Evolutionary conservation across 106 monocot genomes (phyloP).

Genomic region (Apostasia shenzhenica): DNA sequence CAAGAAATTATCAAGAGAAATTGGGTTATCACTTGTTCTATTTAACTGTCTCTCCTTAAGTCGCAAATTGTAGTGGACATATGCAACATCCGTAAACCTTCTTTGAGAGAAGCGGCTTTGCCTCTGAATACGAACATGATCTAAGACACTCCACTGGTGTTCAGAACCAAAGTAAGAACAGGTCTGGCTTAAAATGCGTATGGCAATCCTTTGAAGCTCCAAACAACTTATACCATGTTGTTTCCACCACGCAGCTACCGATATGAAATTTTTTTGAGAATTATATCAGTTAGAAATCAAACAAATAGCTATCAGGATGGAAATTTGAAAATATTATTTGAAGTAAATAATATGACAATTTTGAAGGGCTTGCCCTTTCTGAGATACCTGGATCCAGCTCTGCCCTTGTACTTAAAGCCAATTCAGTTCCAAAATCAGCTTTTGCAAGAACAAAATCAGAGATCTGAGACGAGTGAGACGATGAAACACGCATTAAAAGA

Average conservation of each 20-base stretch:
- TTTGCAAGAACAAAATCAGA: constrained; percentile 54
- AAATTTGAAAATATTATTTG: no score
- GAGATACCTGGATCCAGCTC: constrained; percentile 45
- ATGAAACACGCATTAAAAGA: not conserved
- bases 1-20: constrained; percentile 18
- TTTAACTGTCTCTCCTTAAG: constrained; percentile 32
- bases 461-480: constrained; percentile 26
- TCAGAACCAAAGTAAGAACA: constrained; percentile 31
- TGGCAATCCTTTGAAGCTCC: constrained; percentile 45
- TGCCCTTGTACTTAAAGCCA: constrained; percentile 47
- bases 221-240: constrained; percentile 63
- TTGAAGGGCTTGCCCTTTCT: no score
- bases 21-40: constrained; percentile 8
- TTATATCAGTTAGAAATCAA: no score
- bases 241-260: constrained; percentile 55
- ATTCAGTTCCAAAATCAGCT: constrained; percentile 62
- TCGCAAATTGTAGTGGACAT: constrained; percentile 44
- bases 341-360: no score
- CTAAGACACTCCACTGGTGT: constrained; percentile 30
- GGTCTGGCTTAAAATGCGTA: constrained; percentile 54
- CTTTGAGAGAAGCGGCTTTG: constrained; percentile 32
- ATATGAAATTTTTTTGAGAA: not conserved
- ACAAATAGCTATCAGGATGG: no score
- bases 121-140: constrained; percentile 20
- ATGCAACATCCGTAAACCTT: constrained; percentile 20